Base-by-base conservation (phyloP, 352 stramenopile species). In the Phytophthora kernoviae region DNA sequence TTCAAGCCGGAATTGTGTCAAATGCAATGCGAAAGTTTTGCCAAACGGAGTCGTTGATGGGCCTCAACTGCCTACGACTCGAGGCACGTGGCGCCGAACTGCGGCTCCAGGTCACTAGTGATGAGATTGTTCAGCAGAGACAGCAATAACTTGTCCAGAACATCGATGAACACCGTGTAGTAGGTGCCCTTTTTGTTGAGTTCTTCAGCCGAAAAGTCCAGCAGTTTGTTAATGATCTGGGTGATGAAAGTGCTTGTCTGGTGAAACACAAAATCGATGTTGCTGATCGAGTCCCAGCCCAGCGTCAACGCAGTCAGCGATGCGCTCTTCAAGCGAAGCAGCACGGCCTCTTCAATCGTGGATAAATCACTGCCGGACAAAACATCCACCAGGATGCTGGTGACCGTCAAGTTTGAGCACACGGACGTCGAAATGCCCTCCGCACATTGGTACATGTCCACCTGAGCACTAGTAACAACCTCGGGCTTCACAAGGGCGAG, bases 121-220 rank as follows among this genome's bases (percentile, higher is more conserved):
- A 88, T 68, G 46, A 84, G 27, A 40, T 77, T 68, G 73, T 88
- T 88, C 40, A 84, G 49, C 7, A 84, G 57, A 39, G 76, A 83
- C 34, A 76, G 76, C 54, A 65, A 33, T 20, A 84, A 42, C 54
- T 65, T 73, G 47, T 83, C 54, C 33, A 70, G 54, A 30, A 80
- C 53, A 4, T 63, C 30, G 41, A 77, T 77, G 48, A 78, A 67
- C n/a, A 57, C 65, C 11, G 70, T 81, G 73, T 86, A 86, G 30
- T 76, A 56, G 56, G 79, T 65, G 52, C 71, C 73, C 76, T 87
- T 88, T 72, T 87, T 85, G 77, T 89, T 89, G 48, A 87, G 41
- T 47, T 77, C 57, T 14, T 71, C 61, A 14, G 72, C 73, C 21
- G 68, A 82, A 58, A 88, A 84, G 46, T 70, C 47, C 11, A 84